Percentiles rank a stretch among this genome's conserved stretches.
Conservation (phyloP, 2,329 filamentous ascomycete species). For the Polytolypa hystricis region DNA sequence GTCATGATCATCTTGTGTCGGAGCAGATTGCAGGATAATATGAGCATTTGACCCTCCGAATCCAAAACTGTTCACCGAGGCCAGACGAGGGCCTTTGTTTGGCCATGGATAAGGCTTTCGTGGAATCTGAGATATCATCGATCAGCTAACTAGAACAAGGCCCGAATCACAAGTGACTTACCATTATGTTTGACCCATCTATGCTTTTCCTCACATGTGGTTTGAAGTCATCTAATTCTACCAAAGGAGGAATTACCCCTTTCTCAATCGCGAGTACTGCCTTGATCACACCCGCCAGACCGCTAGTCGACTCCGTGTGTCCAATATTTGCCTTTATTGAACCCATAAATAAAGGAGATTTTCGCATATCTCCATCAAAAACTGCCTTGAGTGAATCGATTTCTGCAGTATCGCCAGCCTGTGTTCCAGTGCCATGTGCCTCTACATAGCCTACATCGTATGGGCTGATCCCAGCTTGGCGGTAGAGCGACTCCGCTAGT, state of each 20-base stretch:
- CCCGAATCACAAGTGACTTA: too few species aligned
- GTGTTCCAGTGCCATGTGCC: constrained; percentile 73
- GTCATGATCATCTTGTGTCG: too few species aligned
- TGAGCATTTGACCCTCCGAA: constrained; percentile 26
- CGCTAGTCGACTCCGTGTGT: constrained; percentile 19
- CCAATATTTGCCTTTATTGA: constrained; percentile 20
- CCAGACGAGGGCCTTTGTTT: constrained; percentile 5
- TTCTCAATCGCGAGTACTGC: constrained; percentile 17
- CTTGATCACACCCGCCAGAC: constrained; percentile 19
- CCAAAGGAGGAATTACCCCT: constrained; percentile 16
- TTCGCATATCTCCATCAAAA: not conserved
- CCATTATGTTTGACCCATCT: too few species aligned
- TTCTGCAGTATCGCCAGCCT: constrained; percentile 58
- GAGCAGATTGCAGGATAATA: constrained; percentile 24
- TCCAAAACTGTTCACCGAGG: constrained; percentile 27
- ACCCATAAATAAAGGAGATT: constrained; percentile 8
- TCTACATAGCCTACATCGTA: constrained; percentile 66
- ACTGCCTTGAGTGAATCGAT: not conserved
- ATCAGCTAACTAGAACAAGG: too few species aligned
- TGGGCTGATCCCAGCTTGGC: constrained; percentile 17
- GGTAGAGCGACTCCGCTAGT: constrained; percentile 17
- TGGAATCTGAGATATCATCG: too few species aligned
- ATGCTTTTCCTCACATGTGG: too few species aligned
- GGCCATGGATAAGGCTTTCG: constrained; percentile 19
- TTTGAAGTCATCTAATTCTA: constrained; percentile 17